These are phyloP conservation scores for Arbutus unedo DNA, from an alignment of 148 eudicot species.

Conservation along the genomic window DNA sequence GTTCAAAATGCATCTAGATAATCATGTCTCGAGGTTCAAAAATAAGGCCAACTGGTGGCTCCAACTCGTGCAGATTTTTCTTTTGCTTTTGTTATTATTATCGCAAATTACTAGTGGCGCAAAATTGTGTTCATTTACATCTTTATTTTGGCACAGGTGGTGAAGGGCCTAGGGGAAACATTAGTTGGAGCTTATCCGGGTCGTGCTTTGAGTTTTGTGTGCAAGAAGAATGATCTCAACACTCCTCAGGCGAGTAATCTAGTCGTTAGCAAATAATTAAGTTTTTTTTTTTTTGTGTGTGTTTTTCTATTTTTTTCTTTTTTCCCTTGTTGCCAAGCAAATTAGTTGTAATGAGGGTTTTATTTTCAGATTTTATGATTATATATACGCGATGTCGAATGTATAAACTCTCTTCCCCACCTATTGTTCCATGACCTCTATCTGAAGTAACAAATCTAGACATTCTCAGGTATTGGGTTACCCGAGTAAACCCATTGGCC, in stretches of 20 bases:
- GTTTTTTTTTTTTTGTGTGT: too few relatives aligned
- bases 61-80: neutral
- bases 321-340: neutral
- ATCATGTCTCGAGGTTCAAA: neutral
- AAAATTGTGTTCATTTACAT: neutral
- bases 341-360: neutral
- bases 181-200: slow-evolving; percentile 98
- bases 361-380: neutral
- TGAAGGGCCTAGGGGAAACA: slow-evolving; percentile 96
- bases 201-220: slow-evolving; percentile 78
- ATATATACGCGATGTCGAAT: too few relatives aligned
- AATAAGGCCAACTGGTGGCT: neutral
- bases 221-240: slow-evolving; percentile 71
- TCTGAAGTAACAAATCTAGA: neutral
- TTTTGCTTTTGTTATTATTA: neutral
- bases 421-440: neutral
- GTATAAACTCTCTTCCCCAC: neutral
- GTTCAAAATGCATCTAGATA: neutral
- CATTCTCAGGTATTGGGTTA: slow-evolving; percentile 74
- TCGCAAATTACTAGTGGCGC: neutral
- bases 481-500: slow-evolving; percentile 97
- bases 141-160: slow-evolving; percentile 50
- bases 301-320: neutral
- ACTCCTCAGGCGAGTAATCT: slow-evolving; percentile 57
- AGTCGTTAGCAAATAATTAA: too few relatives aligned